Evolutionary conservation across 345 rosid genomes (phyloP), one percentile per base, ranked within the genome.

Genomic region (Populus nigra): DNA sequence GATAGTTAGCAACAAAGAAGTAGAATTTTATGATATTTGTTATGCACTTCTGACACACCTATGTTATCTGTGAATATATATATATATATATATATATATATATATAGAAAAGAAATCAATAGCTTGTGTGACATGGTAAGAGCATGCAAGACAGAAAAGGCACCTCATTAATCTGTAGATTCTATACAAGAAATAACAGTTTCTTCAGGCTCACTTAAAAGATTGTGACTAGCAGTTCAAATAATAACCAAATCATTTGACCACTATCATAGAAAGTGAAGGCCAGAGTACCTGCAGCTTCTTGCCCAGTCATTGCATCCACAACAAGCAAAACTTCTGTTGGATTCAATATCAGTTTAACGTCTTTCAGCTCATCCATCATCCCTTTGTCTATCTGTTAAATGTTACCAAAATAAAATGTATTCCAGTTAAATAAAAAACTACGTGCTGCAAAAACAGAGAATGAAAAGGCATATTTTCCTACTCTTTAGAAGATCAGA

Each of bases 301-400:
- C 99, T 88, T 96, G 99, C 73, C 98, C 99, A 61, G 99, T 93
- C 97, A 96, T 96, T 76, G 98, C 98, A 90, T 96, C 99, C 73
- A 93, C 99, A 69, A 96, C 97, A 71, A 96, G 96, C 85, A 96
- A 86, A 23, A 93, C 94, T 86, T 96, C 99, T 18, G 95, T 91
- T 66, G 98, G 97, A 84, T 91, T 96, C 71, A 93, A 71, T 53
- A 84, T 88, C 71, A 83, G 88, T 88, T 93, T 96, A 86, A 96
- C 94, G n/a, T 93, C 94, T 85, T 96, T 96, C 84, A 93, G 85
- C 85, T 96, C 99, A 65, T 93, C 96, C 99, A 96, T 96, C 99
- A 93, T 96, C 62, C 83, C 90, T 88, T 89, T 96, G 76, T 96
- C 99, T 82, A 96, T 93, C 99, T 93, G 86, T 77, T 72, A 49